Evolutionary conservation across 805 yeast species (phyloP).

Genomic region (Pichia exigua): DNA sequence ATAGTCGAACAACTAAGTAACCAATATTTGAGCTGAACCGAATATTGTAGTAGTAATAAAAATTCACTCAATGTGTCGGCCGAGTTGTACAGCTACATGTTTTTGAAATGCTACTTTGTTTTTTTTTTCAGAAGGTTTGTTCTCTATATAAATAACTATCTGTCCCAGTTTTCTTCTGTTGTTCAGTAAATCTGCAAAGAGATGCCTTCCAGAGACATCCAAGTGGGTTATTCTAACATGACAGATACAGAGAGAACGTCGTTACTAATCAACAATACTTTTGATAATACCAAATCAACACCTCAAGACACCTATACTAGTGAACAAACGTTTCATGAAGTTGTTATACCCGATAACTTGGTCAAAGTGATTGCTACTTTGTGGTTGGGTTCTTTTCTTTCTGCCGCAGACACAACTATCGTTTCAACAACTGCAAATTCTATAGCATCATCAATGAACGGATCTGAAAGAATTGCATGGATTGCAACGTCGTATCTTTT

Average conservation of each 20-base stretch:
- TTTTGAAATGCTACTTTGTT: background rate
- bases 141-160: background rate
- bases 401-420: conserved; percentile 52
- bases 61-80: background rate
- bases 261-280: conserved; percentile 2
- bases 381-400: conserved; percentile 41
- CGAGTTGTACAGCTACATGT: background rate
- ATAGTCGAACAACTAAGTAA: too few relatives aligned
- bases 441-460: conserved; percentile 53
- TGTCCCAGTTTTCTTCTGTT: background rate
- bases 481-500: conserved; percentile 65
- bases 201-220: background rate
- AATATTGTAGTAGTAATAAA: too few relatives aligned
- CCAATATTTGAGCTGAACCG: too few relatives aligned
- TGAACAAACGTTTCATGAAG: conserved; percentile 13
- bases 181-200: too few relatives aligned
- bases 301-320: conserved; percentile 8
- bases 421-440: conserved; percentile 51
- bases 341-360: conserved; percentile 17
- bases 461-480: conserved; percentile 50
- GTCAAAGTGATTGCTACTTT: conserved; percentile 25
- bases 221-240: background rate
- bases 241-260: conserved; percentile 6
- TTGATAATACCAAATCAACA: conserved; percentile 1
- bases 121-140: background rate